Percentiles rank a stretch among this genome's conserved stretches.
phyloP scores from a whole-genome alignment of 2,329 filamentous ascomycete species.

The Tolypocladium ovalisporum region DNA sequence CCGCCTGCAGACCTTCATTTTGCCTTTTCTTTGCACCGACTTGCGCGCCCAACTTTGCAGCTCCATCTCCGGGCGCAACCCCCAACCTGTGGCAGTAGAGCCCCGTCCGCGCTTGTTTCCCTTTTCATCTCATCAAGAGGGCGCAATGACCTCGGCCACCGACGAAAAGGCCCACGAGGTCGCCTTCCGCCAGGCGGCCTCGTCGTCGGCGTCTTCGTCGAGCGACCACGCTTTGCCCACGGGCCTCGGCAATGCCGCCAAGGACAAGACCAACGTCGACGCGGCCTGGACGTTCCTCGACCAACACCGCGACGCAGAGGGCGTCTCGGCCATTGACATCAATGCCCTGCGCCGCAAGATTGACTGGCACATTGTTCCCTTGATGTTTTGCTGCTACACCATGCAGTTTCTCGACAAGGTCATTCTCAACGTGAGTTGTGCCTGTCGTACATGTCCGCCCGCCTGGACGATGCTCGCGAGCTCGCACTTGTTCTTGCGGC shows the following conservation, averaged over 20 bases:
- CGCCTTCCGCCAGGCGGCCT: constrained; percentile 7
- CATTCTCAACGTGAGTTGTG: constrained; percentile 42
- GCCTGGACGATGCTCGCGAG: not conserved
- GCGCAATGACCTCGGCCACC: constrained; percentile 12
- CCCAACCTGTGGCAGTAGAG: too few relatives aligned
- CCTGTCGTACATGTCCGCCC: not conserved
- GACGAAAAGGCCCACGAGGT: constrained; percentile 13
- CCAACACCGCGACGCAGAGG: constrained; percentile 25
- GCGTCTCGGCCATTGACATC: constrained; percentile 26
- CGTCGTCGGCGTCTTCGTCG: constrained; percentile 11
- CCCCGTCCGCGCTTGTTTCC: too few relatives aligned
- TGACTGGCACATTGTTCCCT: constrained; percentile 46
- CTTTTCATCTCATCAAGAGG: not conserved
- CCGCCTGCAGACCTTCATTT: not conserved
- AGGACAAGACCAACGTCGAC: constrained; percentile 22
- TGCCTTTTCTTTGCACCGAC: too few relatives aligned
- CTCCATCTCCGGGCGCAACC: too few relatives aligned
- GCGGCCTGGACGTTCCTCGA: constrained; percentile 34
- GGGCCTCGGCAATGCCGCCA: not conserved
- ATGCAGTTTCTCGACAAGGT: constrained; percentile 56
- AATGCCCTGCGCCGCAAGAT: constrained; percentile 40
- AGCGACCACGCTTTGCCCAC: constrained; percentile 2
- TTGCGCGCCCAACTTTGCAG: too few relatives aligned
- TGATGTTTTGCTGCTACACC: constrained; percentile 52
- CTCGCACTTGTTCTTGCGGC: not conserved